Conservation (phyloP, 305 asterid genomes). For the Fraxinus platypoda region DNA sequence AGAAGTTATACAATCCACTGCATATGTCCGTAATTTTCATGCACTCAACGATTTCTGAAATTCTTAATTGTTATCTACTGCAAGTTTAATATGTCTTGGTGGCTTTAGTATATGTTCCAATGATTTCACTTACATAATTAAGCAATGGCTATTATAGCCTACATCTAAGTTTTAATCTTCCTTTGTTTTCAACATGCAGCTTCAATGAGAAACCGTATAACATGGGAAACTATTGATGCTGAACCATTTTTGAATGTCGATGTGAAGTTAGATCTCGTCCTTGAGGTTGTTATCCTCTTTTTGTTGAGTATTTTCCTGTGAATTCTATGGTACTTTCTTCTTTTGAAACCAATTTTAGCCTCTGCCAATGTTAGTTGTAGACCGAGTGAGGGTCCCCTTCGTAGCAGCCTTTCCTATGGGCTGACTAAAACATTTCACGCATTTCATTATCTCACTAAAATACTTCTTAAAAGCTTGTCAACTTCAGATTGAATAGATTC, state of each 20-base stretch:
- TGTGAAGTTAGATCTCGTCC: conserved; percentile 58
- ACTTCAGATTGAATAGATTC: background rate
- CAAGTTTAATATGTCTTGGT: background rate
- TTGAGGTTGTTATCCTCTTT: conserved; percentile 52
- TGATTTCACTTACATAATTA: background rate
- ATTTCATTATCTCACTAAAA: background rate
- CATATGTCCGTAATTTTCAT: background rate
- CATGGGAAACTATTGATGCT: conserved; percentile 57
- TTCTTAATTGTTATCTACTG: background rate
- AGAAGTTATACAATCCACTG: background rate
- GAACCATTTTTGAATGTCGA: conserved; percentile 61
- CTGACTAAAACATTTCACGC: background rate
- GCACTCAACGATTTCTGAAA: background rate
- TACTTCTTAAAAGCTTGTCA: background rate
- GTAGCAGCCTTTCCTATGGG: background rate
- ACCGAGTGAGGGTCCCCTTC: background rate
- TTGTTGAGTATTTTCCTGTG: background rate
- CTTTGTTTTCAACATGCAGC: conserved; percentile 50
- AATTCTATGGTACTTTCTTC: conserved; percentile 1
- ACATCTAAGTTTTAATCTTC: background rate
- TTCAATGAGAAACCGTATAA: conserved; percentile 67
- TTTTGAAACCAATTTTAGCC: background rate
- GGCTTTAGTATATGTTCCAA: background rate
- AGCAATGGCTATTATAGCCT: background rate
- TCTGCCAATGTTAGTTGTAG: background rate